Percentiles rank a stretch among this genome's conserved stretches.
Evolutionary conservation across 768 basidiomycete genomes (phyloP).

Genomic region (Goffeauzyma gilvescens): DNA sequence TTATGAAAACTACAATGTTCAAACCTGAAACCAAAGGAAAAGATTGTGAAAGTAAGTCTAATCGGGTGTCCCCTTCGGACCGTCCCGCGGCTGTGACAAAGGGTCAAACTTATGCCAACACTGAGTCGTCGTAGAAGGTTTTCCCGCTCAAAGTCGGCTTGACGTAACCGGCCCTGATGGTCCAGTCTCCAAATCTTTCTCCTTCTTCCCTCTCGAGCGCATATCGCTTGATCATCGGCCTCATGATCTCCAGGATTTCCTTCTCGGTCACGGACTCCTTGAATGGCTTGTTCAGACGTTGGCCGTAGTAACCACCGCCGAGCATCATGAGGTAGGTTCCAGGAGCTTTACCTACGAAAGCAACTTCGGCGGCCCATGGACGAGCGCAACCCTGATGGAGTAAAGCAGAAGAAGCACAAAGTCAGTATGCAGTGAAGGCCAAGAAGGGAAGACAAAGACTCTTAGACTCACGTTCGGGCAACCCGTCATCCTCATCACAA

Average conservation of each 20-base stretch:
- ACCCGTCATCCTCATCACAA: slow-evolving; percentile 98
- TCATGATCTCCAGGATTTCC: slow-evolving; percentile 72
- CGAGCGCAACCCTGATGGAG: slow-evolving; percentile 50
- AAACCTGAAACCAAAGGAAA: too few species aligned
- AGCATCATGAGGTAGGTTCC: slow-evolving; percentile 85
- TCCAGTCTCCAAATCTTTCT: slow-evolving; percentile 90
- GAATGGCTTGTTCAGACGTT: slow-evolving; percentile 90
- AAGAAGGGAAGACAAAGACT: neutral
- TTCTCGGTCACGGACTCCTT: slow-evolving; percentile 59
- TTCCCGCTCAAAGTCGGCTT: slow-evolving; percentile 64
- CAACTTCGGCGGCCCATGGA: slow-evolving; percentile 85
- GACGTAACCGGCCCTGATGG: slow-evolving; percentile 78
- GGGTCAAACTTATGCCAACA: slow-evolving; percentile 11
- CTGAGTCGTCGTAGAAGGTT: slow-evolving; percentile 58
- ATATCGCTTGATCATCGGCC: slow-evolving; percentile 86
- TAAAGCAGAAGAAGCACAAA: neutral
- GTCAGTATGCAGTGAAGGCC: neutral
- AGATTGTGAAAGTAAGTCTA: too few species aligned
- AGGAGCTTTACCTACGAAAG: slow-evolving; percentile 89
- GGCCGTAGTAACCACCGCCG: slow-evolving; percentile 85
- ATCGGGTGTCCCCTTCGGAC: too few species aligned
- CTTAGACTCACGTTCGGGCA: slow-evolving; percentile 38
- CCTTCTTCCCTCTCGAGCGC: slow-evolving; percentile 68
- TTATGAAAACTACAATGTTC: too few species aligned
- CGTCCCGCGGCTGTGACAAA: too few species aligned